Evolutionary conservation across 2,329 filamentous ascomycete genomes (phyloP).

Genomic region (Fusarium ambrosium): DNA sequence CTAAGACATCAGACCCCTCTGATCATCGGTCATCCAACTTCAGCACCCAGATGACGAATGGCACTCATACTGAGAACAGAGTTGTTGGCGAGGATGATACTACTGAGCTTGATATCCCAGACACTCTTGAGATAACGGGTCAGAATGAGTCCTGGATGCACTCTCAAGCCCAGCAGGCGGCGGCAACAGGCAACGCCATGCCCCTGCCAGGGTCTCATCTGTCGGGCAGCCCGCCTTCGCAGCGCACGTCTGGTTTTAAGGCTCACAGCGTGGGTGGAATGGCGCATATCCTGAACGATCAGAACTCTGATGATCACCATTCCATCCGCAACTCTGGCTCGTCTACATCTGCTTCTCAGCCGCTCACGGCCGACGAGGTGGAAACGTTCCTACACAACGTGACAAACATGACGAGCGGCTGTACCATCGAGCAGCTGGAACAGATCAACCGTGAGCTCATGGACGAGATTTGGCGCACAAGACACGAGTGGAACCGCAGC

Average conservation of each 20-base stretch:
- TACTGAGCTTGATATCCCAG: slow-evolving; percentile 62
- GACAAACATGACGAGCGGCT: slow-evolving; percentile 77
- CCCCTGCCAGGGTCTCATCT: slow-evolving; percentile 44
- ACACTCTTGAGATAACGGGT: slow-evolving; percentile 64
- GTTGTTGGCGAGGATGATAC: slow-evolving; percentile 50
- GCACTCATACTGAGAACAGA: slow-evolving; percentile 64
- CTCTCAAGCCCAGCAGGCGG: slow-evolving; percentile 69
- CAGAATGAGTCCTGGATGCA: slow-evolving; percentile 69
- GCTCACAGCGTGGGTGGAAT: slow-evolving; percentile 46
- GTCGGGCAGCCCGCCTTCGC: slow-evolving; percentile 55
- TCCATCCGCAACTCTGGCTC: slow-evolving; percentile 50
- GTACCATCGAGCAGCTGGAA: slow-evolving; percentile 93
- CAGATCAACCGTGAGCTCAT: slow-evolving; percentile 92
- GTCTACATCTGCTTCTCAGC: slow-evolving; percentile 61
- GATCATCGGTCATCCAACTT: slow-evolving; percentile 72
- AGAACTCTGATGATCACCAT: slow-evolving; percentile 52
- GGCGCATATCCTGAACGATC: slow-evolving; percentile 58
- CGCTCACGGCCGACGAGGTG: slow-evolving; percentile 65
- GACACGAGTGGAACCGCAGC: slow-evolving; percentile 86
- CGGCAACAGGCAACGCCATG: slow-evolving; percentile 56
- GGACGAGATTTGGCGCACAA: slow-evolving; percentile 86
- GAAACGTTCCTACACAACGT: slow-evolving; percentile 72
- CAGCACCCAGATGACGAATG: slow-evolving; percentile 81
- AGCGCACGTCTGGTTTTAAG: slow-evolving; percentile 50
- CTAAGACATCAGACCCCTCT: slow-evolving; percentile 86